Evolutionary conservation across 352 stramenopile species (phyloP).

Genomic region (Globisporangium okanoganense): DNA sequence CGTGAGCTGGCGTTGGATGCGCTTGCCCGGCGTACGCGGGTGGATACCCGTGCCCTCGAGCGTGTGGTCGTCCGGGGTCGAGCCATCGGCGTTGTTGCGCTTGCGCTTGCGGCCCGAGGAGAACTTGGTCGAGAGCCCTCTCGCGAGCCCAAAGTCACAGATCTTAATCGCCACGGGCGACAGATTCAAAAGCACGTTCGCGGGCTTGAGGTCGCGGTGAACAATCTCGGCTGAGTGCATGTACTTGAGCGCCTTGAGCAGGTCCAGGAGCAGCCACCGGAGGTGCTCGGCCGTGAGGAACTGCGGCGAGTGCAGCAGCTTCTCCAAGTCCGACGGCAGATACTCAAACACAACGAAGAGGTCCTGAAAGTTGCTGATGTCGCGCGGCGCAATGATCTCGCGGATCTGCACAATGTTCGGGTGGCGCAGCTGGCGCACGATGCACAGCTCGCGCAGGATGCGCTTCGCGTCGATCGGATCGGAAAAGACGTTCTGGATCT

Average conservation of each 20-base stretch:
- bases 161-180: slow-evolving; percentile 87
- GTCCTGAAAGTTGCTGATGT: slow-evolving; percentile 74
- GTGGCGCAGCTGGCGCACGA: slow-evolving; percentile 78
- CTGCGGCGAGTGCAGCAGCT: slow-evolving; percentile 81
- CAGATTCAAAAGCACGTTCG: slow-evolving; percentile 86
- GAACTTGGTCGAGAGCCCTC: slow-evolving; percentile 60
- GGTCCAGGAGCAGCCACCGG: slow-evolving; percentile 78
- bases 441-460: slow-evolving; percentile 81
- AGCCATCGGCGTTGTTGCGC: slow-evolving; percentile 32
- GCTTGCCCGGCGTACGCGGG: slow-evolving; percentile 65
- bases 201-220: slow-evolving; percentile 85
- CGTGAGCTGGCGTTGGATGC: slow-evolving; percentile 90
- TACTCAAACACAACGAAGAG: slow-evolving; percentile 88
- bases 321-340: slow-evolving; percentile 79
- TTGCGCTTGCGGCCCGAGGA: slow-evolving; percentile 46
- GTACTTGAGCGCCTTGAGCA: slow-evolving; percentile 88
- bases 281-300: slow-evolving; percentile 83
- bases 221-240: slow-evolving; percentile 89
- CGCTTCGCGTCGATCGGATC: slow-evolving; percentile 86
- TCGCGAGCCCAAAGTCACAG: slow-evolving; percentile 80
- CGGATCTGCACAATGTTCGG: slow-evolving; percentile 87
- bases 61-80: slow-evolving; percentile 51
- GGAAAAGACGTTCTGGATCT: slow-evolving; percentile 88
- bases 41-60: slow-evolving; percentile 62
- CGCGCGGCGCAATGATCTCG: slow-evolving; percentile 78